A percentile compares a stretch with the other conserved stretches of the same genome.
Conservation (phyloP, 1,139 yeast genomes). For the Blastobotrys buckinghamii region DNA sequence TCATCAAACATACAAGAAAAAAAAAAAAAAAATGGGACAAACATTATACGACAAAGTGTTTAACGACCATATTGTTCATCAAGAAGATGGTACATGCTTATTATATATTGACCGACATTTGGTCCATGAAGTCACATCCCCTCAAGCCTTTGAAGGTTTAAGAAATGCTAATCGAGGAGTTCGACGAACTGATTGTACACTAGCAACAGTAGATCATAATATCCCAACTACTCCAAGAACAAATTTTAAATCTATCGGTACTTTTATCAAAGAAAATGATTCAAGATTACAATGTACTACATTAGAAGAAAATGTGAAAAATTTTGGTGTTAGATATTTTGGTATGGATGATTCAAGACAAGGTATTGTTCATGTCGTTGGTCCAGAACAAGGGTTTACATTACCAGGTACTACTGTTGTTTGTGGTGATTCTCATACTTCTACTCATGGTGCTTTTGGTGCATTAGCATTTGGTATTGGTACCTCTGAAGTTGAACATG, state of each 20-base stretch:
- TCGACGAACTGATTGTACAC: slow-evolving; percentile 89
- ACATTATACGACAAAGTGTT: slow-evolving; percentile 96
- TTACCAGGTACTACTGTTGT: slow-evolving; percentile 98
- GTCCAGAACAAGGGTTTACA: slow-evolving; percentile 98
- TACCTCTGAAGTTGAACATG: slow-evolving; percentile 98
- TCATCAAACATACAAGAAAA: no score
- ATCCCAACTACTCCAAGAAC: slow-evolving; percentile 87
- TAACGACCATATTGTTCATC: slow-evolving; percentile 86
- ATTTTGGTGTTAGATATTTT: slow-evolving; percentile 81
- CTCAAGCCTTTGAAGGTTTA: slow-evolving; percentile 97
- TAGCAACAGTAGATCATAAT: slow-evolving; percentile 97
- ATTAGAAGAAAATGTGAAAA: slow-evolving; percentile 85
- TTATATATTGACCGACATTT: slow-evolving; percentile 92
- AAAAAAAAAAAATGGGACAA: slow-evolving; percentile 14
- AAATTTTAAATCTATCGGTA: slow-evolving; percentile 62
- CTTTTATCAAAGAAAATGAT: slow-evolving; percentile 88
- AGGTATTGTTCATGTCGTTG: slow-evolving; percentile 97
- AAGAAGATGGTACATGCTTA: slow-evolving; percentile 76
- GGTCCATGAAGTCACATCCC: slow-evolving; percentile 97
- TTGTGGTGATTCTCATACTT: slow-evolving; percentile 97
- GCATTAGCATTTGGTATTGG: slow-evolving; percentile 98
- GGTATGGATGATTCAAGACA: slow-evolving; percentile 94
- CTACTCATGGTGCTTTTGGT: slow-evolving; percentile 98
- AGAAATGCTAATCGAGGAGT: slow-evolving; percentile 80
- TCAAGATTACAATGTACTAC: slow-evolving; percentile 90